Evolutionary conservation across 495 filamentous ascomycete genomes (phyloP).

Genomic region (Penicillium alfredii): DNA sequence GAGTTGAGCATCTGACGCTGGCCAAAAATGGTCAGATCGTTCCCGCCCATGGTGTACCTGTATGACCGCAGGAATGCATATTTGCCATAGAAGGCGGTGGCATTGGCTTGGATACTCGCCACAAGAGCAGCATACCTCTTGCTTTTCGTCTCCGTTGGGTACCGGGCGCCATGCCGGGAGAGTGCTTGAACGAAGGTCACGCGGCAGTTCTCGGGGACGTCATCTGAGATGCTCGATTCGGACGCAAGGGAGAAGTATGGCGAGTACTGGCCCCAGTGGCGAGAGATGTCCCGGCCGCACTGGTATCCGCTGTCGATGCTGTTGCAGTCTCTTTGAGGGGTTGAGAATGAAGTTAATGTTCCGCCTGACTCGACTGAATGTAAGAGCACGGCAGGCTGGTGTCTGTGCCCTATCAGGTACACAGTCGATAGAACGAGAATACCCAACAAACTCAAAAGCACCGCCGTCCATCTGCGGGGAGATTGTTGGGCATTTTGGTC

Average conservation of each 20-base stretch:
- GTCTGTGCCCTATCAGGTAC: background rate
- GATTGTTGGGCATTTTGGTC: background rate
- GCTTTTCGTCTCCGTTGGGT: constrained; percentile 63
- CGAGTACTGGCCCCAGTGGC: constrained; percentile 81
- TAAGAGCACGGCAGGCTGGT: background rate
- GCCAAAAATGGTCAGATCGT: constrained; percentile 69
- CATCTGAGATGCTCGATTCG: constrained; percentile 51
- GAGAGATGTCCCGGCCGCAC: constrained; percentile 53
- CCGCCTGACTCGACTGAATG: background rate
- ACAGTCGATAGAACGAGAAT: background rate
- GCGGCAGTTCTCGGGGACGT: constrained; percentile 56
- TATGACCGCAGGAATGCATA: constrained; percentile 63
- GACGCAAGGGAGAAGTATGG: constrained; percentile 63
- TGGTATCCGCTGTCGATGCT: constrained; percentile 57
- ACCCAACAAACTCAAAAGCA: background rate
- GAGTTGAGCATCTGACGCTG: constrained; percentile 68
- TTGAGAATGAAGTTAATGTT: constrained; percentile 1
- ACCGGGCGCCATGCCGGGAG: constrained; percentile 77
- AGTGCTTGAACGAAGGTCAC: constrained; percentile 74
- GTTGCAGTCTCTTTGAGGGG: constrained; percentile 43
- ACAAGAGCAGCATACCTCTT: constrained; percentile 50
- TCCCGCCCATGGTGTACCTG: constrained; percentile 65
- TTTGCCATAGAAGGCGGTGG: constrained; percentile 48
- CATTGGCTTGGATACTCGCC: constrained; percentile 52
- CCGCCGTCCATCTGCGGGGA: background rate